phyloP scores from a whole-genome alignment of 2,329 filamentous ascomycete genomes.

The Pyrenophora tritici-repentis region DNA sequence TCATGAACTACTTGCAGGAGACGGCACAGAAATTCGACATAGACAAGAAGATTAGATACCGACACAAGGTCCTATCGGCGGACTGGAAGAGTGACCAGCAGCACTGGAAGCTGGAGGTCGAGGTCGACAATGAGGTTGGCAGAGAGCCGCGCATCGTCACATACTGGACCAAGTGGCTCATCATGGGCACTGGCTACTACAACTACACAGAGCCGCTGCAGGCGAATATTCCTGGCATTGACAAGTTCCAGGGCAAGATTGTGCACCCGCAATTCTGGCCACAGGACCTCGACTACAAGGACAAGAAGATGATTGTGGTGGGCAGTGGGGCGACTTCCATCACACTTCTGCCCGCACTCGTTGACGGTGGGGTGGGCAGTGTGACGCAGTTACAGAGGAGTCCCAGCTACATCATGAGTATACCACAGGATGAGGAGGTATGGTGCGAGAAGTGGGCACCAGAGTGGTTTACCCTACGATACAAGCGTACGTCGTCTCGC shows the following conservation, averaged over 20 bases:
- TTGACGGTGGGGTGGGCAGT: conserved; percentile 63
- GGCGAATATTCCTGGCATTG: conserved; percentile 67
- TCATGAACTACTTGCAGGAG: conserved; percentile 52
- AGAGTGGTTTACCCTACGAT: conserved; percentile 50
- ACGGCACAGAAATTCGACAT: conserved; percentile 52
- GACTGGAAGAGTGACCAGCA: conserved; percentile 57
- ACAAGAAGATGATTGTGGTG: conserved; percentile 73
- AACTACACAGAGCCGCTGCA: conserved; percentile 68
- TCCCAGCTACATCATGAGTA: conserved; percentile 65
- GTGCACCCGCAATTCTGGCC: conserved; percentile 81
- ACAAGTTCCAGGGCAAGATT: conserved; percentile 65
- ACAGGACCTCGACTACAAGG: conserved; percentile 65
- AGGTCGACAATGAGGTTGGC: conserved; percentile 18
- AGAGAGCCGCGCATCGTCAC: conserved; percentile 43
- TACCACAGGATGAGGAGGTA: conserved; percentile 52
- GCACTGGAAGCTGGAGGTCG: conserved; percentile 51
- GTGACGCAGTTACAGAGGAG: conserved; percentile 84
- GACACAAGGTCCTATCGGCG: conserved; percentile 49
- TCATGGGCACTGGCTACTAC: conserved; percentile 73
- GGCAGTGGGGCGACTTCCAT: conserved; percentile 80
- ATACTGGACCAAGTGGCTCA: conserved; percentile 56
- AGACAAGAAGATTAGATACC: conserved; percentile 53
- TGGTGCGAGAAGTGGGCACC: conserved; percentile 52
- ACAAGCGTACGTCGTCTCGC: conserved; percentile 49
- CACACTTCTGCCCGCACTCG: conserved; percentile 73